phyloP scores from a whole-genome alignment of 768 basidiomycete species.

The Sarcodon aspratus region DNA sequence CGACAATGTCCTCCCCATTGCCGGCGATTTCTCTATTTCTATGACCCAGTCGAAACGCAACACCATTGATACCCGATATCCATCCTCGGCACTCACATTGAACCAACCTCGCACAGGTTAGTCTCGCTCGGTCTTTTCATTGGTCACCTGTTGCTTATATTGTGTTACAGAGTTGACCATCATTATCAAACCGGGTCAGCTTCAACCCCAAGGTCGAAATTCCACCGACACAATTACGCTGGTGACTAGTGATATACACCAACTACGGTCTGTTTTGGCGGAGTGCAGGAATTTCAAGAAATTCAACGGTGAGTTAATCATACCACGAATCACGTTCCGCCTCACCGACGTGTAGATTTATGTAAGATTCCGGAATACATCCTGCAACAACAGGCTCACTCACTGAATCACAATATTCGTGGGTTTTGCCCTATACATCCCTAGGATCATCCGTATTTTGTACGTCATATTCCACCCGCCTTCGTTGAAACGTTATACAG shows the following conservation, averaged over 20 bases:
- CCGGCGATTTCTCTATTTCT: conserved; percentile 37
- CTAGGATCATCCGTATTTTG: conserved; percentile 1
- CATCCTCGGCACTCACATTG: conserved; percentile 13
- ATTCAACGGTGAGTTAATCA: conserved; percentile 25
- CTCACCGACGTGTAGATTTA: conserved; percentile 5
- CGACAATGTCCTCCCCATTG: conserved; percentile 45
- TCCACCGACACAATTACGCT: conserved; percentile 26
- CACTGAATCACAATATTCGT: conserved; percentile 6
- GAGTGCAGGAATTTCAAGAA: conserved; percentile 51
- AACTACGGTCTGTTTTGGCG: conserved; percentile 32
- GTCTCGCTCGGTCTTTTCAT: conserved; percentile 5
- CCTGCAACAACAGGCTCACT: too few relatives aligned
- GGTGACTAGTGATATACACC: conserved; percentile 34
- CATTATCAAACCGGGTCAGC: conserved; percentile 37
- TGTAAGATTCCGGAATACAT: neutral
- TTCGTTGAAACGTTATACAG: too few relatives aligned
- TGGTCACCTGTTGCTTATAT: neutral
- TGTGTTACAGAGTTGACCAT: conserved; percentile 35
- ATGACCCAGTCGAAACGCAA: conserved; percentile 42
- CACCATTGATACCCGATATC: conserved; percentile 22
- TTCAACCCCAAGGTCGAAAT: conserved; percentile 6
- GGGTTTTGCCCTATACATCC: conserved; percentile 6
- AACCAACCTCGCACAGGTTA: conserved; percentile 31
- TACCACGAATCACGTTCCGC: neutral
- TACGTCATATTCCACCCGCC: conserved; percentile 1